Conservation (phyloP, 1,139 yeast genomes). For the Wickerhamomyces sp. region DNA sequence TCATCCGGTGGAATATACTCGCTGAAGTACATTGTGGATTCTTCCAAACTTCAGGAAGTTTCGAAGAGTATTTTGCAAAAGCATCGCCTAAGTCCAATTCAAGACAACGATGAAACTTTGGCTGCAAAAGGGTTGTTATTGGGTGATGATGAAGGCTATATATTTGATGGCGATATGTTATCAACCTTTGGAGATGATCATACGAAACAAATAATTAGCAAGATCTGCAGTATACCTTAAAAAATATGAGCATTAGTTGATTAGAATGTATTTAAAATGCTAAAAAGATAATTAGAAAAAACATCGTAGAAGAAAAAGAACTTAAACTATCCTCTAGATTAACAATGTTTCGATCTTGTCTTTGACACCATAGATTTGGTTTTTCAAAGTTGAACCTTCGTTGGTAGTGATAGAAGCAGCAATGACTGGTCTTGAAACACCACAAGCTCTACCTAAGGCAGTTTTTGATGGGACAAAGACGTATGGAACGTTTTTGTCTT, state of each 20-base stretch:
- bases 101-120: not conserved
- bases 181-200: conserved; percentile 5
- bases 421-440: conserved; percentile 98
- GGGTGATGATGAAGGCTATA: not conserved
- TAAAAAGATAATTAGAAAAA: not conserved
- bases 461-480: conserved; percentile 98
- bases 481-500: conserved; percentile 98
- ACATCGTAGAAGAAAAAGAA: not conserved
- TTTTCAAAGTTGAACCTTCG: conserved; percentile 97
- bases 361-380: conserved; percentile 95
- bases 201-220: conserved; percentile 5
- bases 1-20: conserved; percentile 21
- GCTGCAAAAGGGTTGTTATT: not conserved
- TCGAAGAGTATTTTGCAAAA: too few relatives aligned
- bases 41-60: too few relatives aligned
- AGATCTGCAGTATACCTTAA: not conserved
- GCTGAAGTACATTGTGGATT: conserved; percentile 7
- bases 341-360: conserved; percentile 98
- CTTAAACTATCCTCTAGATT: conserved; percentile 35
- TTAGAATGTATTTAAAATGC: conserved; percentile 1
- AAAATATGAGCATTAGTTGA: not conserved
- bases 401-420: conserved; percentile 98
- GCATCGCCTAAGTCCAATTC: not conserved
- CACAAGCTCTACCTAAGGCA: conserved; percentile 99
- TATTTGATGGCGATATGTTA: conserved; percentile 19